A percentile compares a stretch with the other conserved stretches of the same genome.
phyloP scores from a whole-genome alignment of 768 basidiomycete species.

The Phylloporus sp. region DNA sequence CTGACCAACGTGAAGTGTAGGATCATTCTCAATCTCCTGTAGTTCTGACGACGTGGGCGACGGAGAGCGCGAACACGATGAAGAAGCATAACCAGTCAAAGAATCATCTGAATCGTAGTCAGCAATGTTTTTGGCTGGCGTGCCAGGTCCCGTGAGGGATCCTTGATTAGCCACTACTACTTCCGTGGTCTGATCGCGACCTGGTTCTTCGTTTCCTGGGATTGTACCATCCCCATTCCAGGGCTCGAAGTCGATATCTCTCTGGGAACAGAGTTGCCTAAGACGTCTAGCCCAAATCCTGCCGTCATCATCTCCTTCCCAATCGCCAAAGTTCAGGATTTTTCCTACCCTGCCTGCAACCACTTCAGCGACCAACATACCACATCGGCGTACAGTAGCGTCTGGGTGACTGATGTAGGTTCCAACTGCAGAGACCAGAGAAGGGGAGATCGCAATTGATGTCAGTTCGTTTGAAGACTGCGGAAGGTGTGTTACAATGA shows the following conservation, averaged over 20 bases:
- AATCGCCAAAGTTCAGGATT: conserved; percentile 71
- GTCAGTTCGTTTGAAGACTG: conserved; percentile 41
- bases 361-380: conserved; percentile 89
- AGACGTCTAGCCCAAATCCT: conserved; percentile 61
- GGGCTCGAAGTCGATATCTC: conserved; percentile 48
- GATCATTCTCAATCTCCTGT: conserved; percentile 80
- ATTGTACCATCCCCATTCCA: conserved; percentile 10
- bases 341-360: conserved; percentile 60
- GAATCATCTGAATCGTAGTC: conserved; percentile 81
- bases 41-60: conserved; percentile 82
- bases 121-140: conserved; percentile 12
- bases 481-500: conserved; percentile 58
- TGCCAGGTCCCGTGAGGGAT: neutral
- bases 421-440: conserved; percentile 65
- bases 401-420: conserved; percentile 78
- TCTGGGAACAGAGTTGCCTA: conserved; percentile 44
- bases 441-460: conserved; percentile 47
- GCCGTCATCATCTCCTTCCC: conserved; percentile 72
- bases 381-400: conserved; percentile 70
- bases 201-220: conserved; percentile 4
- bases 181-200: conserved; percentile 15
- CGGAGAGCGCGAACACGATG: conserved; percentile 58
- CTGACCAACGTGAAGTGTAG: conserved; percentile 63
- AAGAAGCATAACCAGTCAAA: conserved; percentile 69
- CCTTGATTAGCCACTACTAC: conserved; percentile 1